Conservation (phyloP, 331 rosid genomes). For the Malus hybrid region DNA sequence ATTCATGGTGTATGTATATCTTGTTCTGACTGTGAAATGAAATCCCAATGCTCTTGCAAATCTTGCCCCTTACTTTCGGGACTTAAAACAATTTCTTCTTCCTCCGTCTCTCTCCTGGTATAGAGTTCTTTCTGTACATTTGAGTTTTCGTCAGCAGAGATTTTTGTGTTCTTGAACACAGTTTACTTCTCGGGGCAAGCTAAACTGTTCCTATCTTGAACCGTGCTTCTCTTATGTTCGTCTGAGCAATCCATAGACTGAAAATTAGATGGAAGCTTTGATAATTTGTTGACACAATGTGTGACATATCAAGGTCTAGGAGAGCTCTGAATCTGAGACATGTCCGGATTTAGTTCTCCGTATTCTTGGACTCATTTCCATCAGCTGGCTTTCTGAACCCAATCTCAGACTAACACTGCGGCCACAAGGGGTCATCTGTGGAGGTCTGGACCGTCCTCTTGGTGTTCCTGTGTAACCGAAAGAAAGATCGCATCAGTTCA, state of each 20-base stretch:
- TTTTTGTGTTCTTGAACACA: slow-evolving; percentile 1
- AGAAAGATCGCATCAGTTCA: background rate
- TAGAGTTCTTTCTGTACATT: background rate
- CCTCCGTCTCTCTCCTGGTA: background rate
- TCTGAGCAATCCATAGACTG: slow-evolving; percentile 11
- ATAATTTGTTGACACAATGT: slow-evolving; percentile 16
- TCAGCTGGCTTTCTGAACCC: slow-evolving; percentile 36
- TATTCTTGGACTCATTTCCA: slow-evolving; percentile 42
- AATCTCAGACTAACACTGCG: slow-evolving; percentile 26
- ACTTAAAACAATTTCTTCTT: background rate
- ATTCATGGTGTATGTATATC: background rate
- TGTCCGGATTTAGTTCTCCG: slow-evolving; percentile 61
- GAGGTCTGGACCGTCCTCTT: slow-evolving; percentile 59
- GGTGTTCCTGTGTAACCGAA: slow-evolving; percentile 37
- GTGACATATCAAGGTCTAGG: slow-evolving; percentile 30
- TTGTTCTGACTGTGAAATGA: background rate
- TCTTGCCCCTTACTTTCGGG: background rate
- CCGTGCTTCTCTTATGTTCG: slow-evolving; percentile 16
- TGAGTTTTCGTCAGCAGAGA: background rate
- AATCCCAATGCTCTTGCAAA: background rate
- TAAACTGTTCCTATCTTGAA: slow-evolving; percentile 18
- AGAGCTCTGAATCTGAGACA: slow-evolving; percentile 84
- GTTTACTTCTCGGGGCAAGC: slow-evolving; percentile 15
- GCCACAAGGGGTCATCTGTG: slow-evolving; percentile 35
- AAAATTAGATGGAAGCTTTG: slow-evolving; percentile 11